Evolutionary conservation across 495 filamentous ascomycete species (phyloP).

Genomic region (Polyplosphaeria fusca): DNA sequence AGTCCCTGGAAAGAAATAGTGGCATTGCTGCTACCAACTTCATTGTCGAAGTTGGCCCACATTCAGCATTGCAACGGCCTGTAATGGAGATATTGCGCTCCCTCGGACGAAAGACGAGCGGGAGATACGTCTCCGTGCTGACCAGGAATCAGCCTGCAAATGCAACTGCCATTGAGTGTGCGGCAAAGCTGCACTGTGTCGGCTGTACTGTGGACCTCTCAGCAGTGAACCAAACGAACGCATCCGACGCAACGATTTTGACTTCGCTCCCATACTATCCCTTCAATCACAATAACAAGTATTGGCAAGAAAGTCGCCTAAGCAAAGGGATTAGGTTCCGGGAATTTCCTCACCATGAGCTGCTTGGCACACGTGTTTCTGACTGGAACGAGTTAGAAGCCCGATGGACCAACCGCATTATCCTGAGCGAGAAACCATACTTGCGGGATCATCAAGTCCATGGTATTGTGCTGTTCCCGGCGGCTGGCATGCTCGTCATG

Average conservation of each 20-base stretch:
- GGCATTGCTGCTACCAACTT: not conserved
- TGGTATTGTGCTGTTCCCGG: slow-evolving; percentile 19
- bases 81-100: slow-evolving; percentile 2
- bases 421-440: slow-evolving; percentile 5
- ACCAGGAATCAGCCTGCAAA: not conserved
- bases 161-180: not conserved
- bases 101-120: not conserved
- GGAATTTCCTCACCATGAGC: not conserved
- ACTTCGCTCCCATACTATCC: slow-evolving; percentile 18
- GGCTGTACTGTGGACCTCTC: slow-evolving; percentile 7
- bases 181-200: slow-evolving; percentile 1
- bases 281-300: slow-evolving; percentile 13
- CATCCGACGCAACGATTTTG: not conserved
- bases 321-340: slow-evolving; percentile 1
- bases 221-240: not conserved
- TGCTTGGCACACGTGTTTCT: slow-evolving; percentile 3
- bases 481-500: slow-evolving; percentile 24
- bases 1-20: not conserved
- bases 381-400: slow-evolving; percentile 22
- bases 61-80: slow-evolving; percentile 5
- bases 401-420: slow-evolving; percentile 10
- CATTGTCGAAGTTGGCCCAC: slow-evolving; percentile 22
- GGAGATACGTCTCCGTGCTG: slow-evolving; percentile 2
- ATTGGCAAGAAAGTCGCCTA: slow-evolving; percentile 14
- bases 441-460: slow-evolving; percentile 21